These are phyloP conservation scores for Bruguiera sexangula DNA, from an alignment of 345 rosid species.

Conservation along the genomic window DNA sequence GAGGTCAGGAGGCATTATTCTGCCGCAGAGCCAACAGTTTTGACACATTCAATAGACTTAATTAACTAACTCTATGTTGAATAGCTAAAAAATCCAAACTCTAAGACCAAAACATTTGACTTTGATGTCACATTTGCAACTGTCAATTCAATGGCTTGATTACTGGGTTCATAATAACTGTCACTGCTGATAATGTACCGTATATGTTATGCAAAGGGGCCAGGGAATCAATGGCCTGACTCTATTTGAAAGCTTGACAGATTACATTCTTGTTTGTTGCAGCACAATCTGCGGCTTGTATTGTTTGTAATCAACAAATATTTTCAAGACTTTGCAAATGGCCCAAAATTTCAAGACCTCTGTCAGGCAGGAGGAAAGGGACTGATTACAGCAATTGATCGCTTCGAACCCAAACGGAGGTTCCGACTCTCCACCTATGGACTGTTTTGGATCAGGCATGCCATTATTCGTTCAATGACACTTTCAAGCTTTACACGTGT, in stretches of 20 bases:
- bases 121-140: background rate
- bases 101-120: too few species aligned
- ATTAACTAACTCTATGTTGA: too few species aligned
- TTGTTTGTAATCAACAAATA: constrained; percentile 83
- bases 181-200: background rate
- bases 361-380: constrained; percentile 97
- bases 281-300: constrained; percentile 96
- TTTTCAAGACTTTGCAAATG: constrained; percentile 75
- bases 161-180: background rate
- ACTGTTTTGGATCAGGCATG: constrained; percentile 93
- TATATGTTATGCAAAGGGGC: too few species aligned
- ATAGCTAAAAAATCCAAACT: too few species aligned
- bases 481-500: constrained; percentile 78
- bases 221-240: too few species aligned
- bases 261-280: constrained; percentile 28
- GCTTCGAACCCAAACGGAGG: constrained; percentile 78
- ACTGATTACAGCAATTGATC: constrained; percentile 85
- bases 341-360: constrained; percentile 82
- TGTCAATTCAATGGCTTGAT: background rate
- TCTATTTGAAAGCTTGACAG: too few species aligned
- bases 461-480: constrained; percentile 84
- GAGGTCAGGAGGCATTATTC: too few species aligned
- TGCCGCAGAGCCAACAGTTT: too few species aligned
- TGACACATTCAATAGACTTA: too few species aligned
- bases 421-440: constrained; percentile 80